These are phyloP conservation scores for Leishmania tropica DNA, from an alignment of 208 protist species.

Conservation along the genomic window DNA sequence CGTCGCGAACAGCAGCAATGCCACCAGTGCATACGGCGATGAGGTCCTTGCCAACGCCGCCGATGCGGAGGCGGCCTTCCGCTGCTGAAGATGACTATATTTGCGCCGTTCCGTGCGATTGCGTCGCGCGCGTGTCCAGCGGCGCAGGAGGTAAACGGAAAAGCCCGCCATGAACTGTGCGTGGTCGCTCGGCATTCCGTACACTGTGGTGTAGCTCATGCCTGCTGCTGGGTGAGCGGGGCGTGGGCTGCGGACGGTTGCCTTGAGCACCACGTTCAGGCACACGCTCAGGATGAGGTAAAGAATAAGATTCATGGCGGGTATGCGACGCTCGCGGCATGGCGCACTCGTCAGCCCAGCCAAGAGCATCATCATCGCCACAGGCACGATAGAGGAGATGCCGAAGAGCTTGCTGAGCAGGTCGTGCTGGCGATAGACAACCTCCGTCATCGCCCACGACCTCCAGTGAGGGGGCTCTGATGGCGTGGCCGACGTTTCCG, in stretches of 20 bases:
- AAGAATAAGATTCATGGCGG: conserved; percentile 61
- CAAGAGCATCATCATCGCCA: conserved; percentile 68
- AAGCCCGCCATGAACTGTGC: conserved; percentile 85
- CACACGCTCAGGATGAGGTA: conserved; percentile 47
- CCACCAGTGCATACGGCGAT: conserved; percentile 4
- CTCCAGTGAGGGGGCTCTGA: conserved; percentile 32
- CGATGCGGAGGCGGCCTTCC: background rate
- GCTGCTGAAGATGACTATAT: background rate
- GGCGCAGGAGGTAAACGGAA: conserved; percentile 45
- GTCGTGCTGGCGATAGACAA: conserved; percentile 52
- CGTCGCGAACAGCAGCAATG: conserved; percentile 36
- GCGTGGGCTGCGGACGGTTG: conserved; percentile 34
- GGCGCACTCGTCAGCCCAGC: conserved; percentile 60
- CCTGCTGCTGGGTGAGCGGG: conserved; percentile 46
- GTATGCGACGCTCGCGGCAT: conserved; percentile 33
- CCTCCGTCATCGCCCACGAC: conserved; percentile 56
- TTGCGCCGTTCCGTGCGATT: background rate
- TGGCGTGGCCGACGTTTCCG: background rate
- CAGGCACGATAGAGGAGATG: conserved; percentile 55
- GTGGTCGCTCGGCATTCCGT: conserved; percentile 85
- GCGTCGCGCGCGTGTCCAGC: conserved; percentile 12
- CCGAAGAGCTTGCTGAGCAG: conserved; percentile 60
- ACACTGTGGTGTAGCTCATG: conserved; percentile 43
- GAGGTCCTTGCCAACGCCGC: background rate
- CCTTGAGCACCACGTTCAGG: conserved; percentile 59